Evolutionary conservation across 2,329 filamentous ascomycete species (phyloP).

Genomic region (Alternaria consortialis): DNA sequence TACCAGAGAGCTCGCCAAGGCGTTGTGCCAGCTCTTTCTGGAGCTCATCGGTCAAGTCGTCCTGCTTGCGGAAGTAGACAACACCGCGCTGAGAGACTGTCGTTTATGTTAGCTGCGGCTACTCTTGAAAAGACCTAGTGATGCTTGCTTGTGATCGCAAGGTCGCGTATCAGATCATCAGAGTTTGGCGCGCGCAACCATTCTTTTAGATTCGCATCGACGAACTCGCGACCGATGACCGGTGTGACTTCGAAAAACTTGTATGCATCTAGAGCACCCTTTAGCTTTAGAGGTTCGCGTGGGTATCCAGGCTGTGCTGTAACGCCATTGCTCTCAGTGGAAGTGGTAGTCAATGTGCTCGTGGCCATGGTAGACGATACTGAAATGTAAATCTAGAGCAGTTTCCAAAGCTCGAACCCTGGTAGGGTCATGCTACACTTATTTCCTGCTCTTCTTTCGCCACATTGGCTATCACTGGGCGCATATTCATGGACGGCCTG

Average conservation of each 20-base stretch:
- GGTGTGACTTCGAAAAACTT: conserved; percentile 69
- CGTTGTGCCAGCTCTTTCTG: conserved; percentile 64
- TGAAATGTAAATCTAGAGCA: not conserved
- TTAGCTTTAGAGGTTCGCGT: conserved; percentile 50
- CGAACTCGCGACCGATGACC: conserved; percentile 69
- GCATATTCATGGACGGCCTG: not conserved
- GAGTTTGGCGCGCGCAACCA: conserved; percentile 70
- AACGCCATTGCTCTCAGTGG: not conserved
- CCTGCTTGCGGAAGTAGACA: conserved; percentile 64
- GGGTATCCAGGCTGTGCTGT: conserved; percentile 3
- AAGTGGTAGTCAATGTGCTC: conserved; percentile 5
- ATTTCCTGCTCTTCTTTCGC: not conserved
- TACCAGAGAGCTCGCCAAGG: conserved; percentile 67
- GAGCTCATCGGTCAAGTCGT: conserved; percentile 60
- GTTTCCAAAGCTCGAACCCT: too few species aligned
- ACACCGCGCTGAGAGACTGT: conserved; percentile 62
- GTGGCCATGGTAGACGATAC: conserved; percentile 12
- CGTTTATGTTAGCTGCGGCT: not conserved
- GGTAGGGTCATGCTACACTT: not conserved
- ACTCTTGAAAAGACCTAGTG: not conserved
- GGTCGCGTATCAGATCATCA: conserved; percentile 70
- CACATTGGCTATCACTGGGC: not conserved
- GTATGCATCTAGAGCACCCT: conserved; percentile 62
- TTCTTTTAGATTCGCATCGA: conserved; percentile 66
- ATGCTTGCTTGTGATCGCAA: conserved; percentile 60